Conservation (phyloP, 768 basidiomycete genomes). For the Suillus brevipes region DNA sequence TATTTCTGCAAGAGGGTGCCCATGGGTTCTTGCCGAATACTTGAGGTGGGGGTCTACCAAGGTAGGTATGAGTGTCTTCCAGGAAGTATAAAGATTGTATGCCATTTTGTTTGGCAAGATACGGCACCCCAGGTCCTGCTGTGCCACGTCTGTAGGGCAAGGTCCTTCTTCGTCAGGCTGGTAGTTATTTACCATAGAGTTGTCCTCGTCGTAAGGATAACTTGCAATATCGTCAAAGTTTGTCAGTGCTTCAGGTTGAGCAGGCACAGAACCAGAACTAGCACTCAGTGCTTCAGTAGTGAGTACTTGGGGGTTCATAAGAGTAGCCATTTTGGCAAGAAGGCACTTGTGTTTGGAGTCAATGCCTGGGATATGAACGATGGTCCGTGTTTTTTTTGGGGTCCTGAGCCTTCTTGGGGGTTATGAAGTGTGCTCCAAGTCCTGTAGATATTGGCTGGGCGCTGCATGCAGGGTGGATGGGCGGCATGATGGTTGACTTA, state of each 20-base stretch:
- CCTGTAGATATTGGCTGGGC: constrained; percentile 3
- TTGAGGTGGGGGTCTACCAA: background rate
- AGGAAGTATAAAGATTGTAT: background rate
- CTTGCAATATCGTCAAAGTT: background rate
- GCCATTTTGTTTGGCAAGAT: background rate
- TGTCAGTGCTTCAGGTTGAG: background rate
- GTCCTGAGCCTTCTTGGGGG: constrained; percentile 16
- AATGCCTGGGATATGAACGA: constrained; percentile 2
- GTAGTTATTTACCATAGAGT: background rate
- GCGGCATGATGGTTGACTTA: background rate
- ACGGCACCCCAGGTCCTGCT: background rate
- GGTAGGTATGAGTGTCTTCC: background rate
- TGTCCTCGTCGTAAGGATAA: background rate
- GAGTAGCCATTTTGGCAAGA: background rate
- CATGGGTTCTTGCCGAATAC: background rate
- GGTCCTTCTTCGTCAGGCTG: background rate
- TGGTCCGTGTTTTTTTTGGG: constrained; percentile 10
- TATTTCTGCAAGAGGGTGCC: background rate
- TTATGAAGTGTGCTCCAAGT: constrained; percentile 19
- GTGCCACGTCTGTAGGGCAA: background rate
- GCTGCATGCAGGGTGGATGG: background rate
- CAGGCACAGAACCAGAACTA: background rate
- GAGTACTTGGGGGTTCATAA: background rate
- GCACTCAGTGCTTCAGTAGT: background rate
- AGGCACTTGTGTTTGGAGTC: background rate